Percentiles rank a stretch among this genome's conserved stretches.
Evolutionary conservation across 192 early-diverging fungal species (phyloP).

Genomic region (Entomortierella lignicola): DNA sequence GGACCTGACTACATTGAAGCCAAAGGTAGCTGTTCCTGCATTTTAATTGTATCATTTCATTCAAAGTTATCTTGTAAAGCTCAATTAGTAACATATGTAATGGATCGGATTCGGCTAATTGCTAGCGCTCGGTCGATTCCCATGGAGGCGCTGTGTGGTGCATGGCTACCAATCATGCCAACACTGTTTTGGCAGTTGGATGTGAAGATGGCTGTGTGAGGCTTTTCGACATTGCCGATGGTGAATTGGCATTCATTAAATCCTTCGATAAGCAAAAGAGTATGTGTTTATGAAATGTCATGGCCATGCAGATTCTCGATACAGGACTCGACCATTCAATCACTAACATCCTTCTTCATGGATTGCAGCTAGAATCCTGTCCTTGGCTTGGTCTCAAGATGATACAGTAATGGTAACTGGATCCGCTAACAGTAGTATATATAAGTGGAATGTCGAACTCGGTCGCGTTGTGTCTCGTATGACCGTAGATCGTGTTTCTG

Average conservation of each 20-base stretch:
- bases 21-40: conserved; percentile 58
- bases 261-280: conserved; percentile 76
- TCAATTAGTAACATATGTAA: neutral
- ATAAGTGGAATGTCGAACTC: conserved; percentile 71
- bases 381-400: conserved; percentile 84
- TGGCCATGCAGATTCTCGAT: neutral
- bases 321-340: neutral
- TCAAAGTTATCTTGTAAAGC: neutral
- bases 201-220: conserved; percentile 94
- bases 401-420: conserved; percentile 83
- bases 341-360: conserved; percentile 5
- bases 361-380: conserved; percentile 77
- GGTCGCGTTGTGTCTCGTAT: conserved; percentile 68
- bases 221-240: conserved; percentile 86
- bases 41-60: neutral
- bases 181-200: conserved; percentile 85
- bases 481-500: conserved; percentile 78
- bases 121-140: conserved; percentile 73
- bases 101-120: neutral
- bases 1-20: conserved; percentile 76
- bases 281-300: conserved; percentile 7
- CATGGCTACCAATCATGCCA: conserved; percentile 82
- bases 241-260: conserved; percentile 71
- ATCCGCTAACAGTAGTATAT: conserved; percentile 83
- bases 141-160: conserved; percentile 96